Base-by-base conservation (phyloP, 148 eudicot genomes). In the Nepenthes gracilis region DNA sequence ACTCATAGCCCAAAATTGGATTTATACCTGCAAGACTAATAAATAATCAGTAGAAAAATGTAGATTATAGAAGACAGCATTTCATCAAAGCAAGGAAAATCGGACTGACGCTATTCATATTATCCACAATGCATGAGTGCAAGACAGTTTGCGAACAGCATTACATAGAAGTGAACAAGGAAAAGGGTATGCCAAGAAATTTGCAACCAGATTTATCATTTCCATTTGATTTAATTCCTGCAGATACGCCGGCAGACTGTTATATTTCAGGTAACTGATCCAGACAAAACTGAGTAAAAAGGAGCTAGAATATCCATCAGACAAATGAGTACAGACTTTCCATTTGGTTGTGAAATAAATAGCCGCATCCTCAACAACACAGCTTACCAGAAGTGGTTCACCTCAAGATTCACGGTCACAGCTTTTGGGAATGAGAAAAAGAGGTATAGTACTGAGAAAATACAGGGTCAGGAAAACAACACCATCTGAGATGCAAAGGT, bases 341-440 rank as follows among this genome's bases (percentile, higher is more conserved):
- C 83, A 0, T 47, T 87, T 0, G 95, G 87, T 0, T 65, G 66
- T 14, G 84, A 89, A 4, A 76, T 84, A 5, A 82, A 61, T 76
- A 9, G 64, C 1, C 43, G 76, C 63, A 84, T 87, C 59, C 69
- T 84, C 2, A 65, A 14, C 32, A 82, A 76, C 67, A 32, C 14
- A 0, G 77, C 63, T 32, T 84, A 84, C 75, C 80, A 82, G 62
- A 58, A 65, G 4, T 87, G 95, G 90, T 82, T 74, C 49, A 54
- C 73, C 43, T 71, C 82, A 23, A 67, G 78, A 61, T 78, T 78
- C 62, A 64, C 82, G 1, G 76, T 71, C 37, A 71, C 78, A 43
- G 76, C 82, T 11, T 78, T 78, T 36, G 78, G 76, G 3, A 78
- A 78, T 12, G 82, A 78, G 51, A 74, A 74, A 78, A 78, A 74